A percentile compares a stretch with the other conserved stretches of the same genome.
Conservation (phyloP, 1,284 basidiomycete species). For the Marasmius tenuissimus region DNA sequence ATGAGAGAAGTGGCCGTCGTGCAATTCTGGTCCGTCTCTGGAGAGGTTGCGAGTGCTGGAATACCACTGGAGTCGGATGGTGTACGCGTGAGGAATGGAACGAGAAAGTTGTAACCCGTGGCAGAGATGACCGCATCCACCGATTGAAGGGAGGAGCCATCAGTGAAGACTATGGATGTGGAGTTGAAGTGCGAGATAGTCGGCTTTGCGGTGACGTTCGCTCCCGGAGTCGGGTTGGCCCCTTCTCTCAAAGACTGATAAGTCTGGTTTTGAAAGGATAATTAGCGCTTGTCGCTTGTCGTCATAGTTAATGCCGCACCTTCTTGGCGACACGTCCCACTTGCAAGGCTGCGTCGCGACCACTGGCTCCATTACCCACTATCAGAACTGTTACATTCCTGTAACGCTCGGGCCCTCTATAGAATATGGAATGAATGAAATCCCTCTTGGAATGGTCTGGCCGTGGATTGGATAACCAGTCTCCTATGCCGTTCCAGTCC, state of each 20-base stretch:
- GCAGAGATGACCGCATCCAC: constrained; percentile 47
- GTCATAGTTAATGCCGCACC: constrained; percentile 20
- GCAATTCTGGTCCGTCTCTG: constrained; percentile 14
- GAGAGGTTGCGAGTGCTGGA: constrained; percentile 26
- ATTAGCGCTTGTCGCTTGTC: constrained; percentile 29
- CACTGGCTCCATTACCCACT: constrained; percentile 53
- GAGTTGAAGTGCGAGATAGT: constrained; percentile 47
- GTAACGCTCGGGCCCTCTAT: constrained; percentile 47
- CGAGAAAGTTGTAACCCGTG: constrained; percentile 53
- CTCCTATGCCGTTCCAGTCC: constrained; percentile 44
- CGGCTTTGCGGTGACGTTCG: constrained; percentile 37
- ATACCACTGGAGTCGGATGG: constrained; percentile 29
- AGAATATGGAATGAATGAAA: constrained; percentile 56
- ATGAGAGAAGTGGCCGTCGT: constrained; percentile 29
- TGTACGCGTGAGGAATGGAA: constrained; percentile 46
- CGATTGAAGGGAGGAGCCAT: constrained; percentile 41
- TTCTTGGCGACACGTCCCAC: constrained; percentile 40
- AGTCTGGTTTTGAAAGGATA: constrained; percentile 27
- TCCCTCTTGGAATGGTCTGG: constrained; percentile 26
- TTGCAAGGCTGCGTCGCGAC: constrained; percentile 38
- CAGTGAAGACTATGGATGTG: constrained; percentile 43
- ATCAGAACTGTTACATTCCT: constrained; percentile 44
- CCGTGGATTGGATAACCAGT: constrained; percentile 37
- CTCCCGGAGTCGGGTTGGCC: constrained; percentile 23
- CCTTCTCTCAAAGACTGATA: constrained; percentile 42